Base-by-base conservation (phyloP, 768 basidiomycete genomes). In the Crassisporium funariophilum region DNA sequence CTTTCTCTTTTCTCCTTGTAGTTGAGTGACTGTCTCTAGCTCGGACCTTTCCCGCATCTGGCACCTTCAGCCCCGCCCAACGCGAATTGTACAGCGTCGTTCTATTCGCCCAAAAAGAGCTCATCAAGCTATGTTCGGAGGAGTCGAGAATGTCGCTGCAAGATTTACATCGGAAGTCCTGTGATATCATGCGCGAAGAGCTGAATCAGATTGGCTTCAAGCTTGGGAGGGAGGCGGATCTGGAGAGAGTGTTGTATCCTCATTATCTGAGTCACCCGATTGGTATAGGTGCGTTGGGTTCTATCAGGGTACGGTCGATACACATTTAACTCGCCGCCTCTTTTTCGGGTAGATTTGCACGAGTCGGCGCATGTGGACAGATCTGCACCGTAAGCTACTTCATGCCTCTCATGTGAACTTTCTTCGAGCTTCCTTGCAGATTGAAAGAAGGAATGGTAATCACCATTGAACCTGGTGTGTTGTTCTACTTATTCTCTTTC, bases 261-360 rank as follows among this genome's bases (percentile, higher is more conserved):
- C 97, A 99, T 71, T 92, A 84, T 53, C 65, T 99, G 37, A 83
- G 89, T 20, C 97, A 99, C 70, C 88, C 90, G 5, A 85, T 98
- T 27, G 97, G 97, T 5, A 84, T 97, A 40, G 88, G 89, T 86
- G 38, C 40, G 81, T 67, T 47, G n/a, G n/a, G n/a, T 12, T 45
- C 13, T 25, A 43, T 37, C 25, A 23, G 35, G 21, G 22, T 24
- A 5, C 2, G 24, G 16, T 10, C 31, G 41, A 47, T 21, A 10
- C 25, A 12, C 35, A 35, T 16, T 22, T 38, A 33, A 36, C 31
- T 51, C 27, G 46, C 22, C 17, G 43, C 35, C 53, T 47, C 37
- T 34, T 34, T 34, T 48, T 43, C 55, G 41, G 45, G 5, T 47
- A 91, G 95, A 98, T 70, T 63, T 98, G 43, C 95, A 98, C 56